Evolutionary conservation across 148 eudicot genomes (phyloP), one percentile per base, ranked within the genome.

Genomic region (Hydrangea macrophylla): DNA sequence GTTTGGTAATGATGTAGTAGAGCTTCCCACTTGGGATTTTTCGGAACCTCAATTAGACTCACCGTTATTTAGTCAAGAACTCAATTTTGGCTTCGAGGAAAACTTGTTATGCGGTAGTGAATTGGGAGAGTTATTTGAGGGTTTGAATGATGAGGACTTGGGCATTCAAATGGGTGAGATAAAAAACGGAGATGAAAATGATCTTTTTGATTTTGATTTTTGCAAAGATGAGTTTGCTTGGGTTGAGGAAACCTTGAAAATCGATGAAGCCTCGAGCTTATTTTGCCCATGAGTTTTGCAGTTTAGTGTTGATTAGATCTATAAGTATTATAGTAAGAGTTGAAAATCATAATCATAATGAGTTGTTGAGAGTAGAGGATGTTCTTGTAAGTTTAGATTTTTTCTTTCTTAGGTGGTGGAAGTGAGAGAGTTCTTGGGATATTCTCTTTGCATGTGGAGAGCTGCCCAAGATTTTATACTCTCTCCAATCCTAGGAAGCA

Each of bases 151-250:
- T 1, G 70, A 68, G 9, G 75, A 72, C 58, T 64, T 67, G 27
- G 73, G 74, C 63, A 55, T 68, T 23, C 53, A 77, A 53, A n/a
- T 63, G 65, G 69, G 69, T n/a, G 75, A 72, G 40, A 37, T 72
- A 31, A 28, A 33, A 26, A 58, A 57, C 18, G 25, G 40, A 24
- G 70, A 64, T 7, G 23, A 55, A 1, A 27, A 9, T 48, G 75
- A 73, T 59, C 31, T 70, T 33, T 62, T 54, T 7, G 42, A 60
- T 8, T 22, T 73, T 36, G 76, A 73, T 50, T 3, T 73, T 7
- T 69, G 56, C 6, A 54, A 55, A 25, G 77, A 64, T 0, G 82
- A 78, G 12, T 69, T 78, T 48, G 69, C 63, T 57, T 76, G 80
- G 82, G 5, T 78, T 30, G 79, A 76, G 64, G 79, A 62, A 11